A percentile compares a stretch with the other conserved stretches of the same genome.
Evolutionary conservation across 108 stramenopile genomes (phyloP).

Genomic region (Cylindrotheca closterium): DNA sequence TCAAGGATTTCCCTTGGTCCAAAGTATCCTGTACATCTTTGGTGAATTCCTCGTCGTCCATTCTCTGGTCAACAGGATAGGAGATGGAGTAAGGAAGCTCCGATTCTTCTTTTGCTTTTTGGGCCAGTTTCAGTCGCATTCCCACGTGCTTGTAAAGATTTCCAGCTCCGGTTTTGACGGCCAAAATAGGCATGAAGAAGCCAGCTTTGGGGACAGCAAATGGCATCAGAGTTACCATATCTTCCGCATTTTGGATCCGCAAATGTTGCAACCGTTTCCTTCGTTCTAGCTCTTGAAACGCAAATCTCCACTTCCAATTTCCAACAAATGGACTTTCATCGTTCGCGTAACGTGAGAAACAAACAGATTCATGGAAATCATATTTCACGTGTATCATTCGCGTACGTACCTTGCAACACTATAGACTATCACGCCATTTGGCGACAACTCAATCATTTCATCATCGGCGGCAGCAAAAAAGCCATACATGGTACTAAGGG

Average conservation of each 20-base stretch:
- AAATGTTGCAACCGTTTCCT: conserved; percentile 58
- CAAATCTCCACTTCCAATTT: conserved; percentile 53
- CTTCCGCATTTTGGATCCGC: conserved; percentile 68
- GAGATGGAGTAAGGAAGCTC: conserved; percentile 11
- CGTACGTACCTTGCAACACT: conserved; percentile 42
- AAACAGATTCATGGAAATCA: no score
- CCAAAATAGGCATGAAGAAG: conserved; percentile 36
- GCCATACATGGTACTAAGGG: conserved; percentile 69
- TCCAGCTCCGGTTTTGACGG: conserved; percentile 36
- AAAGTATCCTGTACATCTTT: conserved; percentile 30
- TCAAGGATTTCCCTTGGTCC: conserved; percentile 29
- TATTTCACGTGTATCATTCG: no score
- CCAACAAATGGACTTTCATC: conserved; percentile 68
- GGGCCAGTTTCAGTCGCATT: conserved; percentile 50
- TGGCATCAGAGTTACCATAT: conserved; percentile 73
- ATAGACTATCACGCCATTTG: conserved; percentile 37
- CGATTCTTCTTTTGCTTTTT: conserved; percentile 14
- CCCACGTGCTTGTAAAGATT: conserved; percentile 67
- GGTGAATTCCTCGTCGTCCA: conserved; percentile 30
- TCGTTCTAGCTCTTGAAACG: conserved; percentile 68
- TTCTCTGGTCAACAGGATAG: conserved; percentile 27
- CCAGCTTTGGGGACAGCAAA: conserved; percentile 48
- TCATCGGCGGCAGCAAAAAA: conserved; percentile 53
- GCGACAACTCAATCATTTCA: conserved; percentile 13
- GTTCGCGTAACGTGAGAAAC: no score